A percentile compares a stretch with the other conserved stretches of the same genome.
Evolutionary conservation across 306 rosid species (phyloP).

Genomic region (Casuarina glauca): DNA sequence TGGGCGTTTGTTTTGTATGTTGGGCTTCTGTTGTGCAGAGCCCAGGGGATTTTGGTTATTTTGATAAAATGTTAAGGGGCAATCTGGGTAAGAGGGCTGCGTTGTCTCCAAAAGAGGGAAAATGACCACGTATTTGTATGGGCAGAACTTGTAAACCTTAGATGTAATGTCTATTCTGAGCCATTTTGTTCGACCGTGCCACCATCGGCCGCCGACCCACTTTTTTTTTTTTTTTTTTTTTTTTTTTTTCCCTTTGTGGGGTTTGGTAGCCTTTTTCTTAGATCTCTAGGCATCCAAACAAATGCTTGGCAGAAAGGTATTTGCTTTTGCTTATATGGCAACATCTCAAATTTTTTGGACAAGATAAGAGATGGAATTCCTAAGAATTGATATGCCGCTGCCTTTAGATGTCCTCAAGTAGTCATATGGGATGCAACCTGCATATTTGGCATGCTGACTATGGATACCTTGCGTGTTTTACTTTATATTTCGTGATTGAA

Average conservation of each 20-base stretch:
- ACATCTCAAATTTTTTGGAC: background rate
- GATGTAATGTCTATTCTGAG: no score
- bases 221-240: no score
- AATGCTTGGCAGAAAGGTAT: background rate
- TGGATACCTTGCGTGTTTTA: background rate
- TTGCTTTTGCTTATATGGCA: background rate
- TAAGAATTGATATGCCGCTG: background rate
- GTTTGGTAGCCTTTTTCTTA: background rate
- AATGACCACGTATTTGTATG: no score
- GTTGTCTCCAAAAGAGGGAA: no score
- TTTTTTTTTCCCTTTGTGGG: no score
- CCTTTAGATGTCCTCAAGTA: background rate
- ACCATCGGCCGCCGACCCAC: background rate
- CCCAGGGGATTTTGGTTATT: no score
- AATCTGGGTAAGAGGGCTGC: no score
- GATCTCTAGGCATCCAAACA: background rate
- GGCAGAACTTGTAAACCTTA: no score
- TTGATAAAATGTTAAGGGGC: no score
- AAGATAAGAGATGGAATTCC: background rate
- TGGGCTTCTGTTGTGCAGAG: no score
- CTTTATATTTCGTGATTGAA: background rate
- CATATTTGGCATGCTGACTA: background rate
- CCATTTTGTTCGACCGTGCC: slow-evolving; percentile 4
- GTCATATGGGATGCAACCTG: background rate
- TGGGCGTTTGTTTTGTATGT: no score